A percentile compares a stretch with the other conserved stretches of the same genome.
Evolutionary conservation across 345 rosid genomes (phyloP).

Genomic region (Streptanthus diversifolius): DNA sequence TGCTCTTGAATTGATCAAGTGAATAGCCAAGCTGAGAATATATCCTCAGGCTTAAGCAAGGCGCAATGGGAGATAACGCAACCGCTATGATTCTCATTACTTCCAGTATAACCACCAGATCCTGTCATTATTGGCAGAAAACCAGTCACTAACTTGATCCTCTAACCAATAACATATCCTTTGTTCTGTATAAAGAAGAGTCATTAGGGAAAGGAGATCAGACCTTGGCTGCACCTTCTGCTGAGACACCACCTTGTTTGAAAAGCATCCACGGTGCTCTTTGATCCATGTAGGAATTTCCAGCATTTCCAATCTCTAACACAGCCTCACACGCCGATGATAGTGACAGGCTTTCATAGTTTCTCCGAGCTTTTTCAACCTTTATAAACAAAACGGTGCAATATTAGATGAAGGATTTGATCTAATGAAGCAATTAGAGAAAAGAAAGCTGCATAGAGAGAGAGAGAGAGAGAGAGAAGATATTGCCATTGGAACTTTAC

Average conservation of each 20-base stretch:
- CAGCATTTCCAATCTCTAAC: conserved; percentile 82
- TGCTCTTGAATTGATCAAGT: conserved; percentile 44
- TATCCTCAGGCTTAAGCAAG: conserved; percentile 64
- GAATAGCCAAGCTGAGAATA: conserved; percentile 86
- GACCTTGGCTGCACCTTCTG: conserved; percentile 92
- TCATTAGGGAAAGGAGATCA: neutral
- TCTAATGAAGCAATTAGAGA: neutral
- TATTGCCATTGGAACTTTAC: conserved; percentile 32
- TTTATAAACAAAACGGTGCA: conserved; percentile 21
- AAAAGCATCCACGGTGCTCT: conserved; percentile 84
- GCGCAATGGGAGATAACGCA: conserved; percentile 71
- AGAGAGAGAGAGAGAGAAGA: neutral
- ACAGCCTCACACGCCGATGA: conserved; percentile 87
- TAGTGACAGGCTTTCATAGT: conserved; percentile 63
- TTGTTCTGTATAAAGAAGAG: neutral
- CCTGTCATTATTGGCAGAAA: conserved; percentile 41
- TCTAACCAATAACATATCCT: neutral
- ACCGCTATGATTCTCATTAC: conserved; percentile 79
- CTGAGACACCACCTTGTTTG: conserved; percentile 79
- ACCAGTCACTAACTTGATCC: neutral
- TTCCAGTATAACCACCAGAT: conserved; percentile 82
- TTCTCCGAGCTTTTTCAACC: conserved; percentile 63
- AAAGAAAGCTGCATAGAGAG: neutral
- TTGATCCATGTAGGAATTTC: conserved; percentile 79
- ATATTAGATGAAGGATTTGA: neutral